Percentiles rank a stretch among this genome's conserved stretches.
Conservation (phyloP, 2,329 filamentous ascomycete genomes). For the Cyphellophora attinorum region DNA sequence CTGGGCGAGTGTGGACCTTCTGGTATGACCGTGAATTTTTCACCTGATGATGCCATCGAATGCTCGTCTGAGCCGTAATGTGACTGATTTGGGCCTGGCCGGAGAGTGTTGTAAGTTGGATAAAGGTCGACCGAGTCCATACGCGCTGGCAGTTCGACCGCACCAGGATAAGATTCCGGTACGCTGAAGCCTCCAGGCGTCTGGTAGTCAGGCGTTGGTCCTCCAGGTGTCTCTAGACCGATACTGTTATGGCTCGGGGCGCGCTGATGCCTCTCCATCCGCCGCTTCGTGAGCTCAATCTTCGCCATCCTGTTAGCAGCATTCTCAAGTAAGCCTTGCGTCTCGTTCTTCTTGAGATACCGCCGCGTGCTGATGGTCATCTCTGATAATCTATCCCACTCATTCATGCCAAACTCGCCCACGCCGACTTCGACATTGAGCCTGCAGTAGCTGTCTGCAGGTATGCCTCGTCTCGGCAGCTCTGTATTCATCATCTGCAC, state of each 20-base stretch:
- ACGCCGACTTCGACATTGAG: constrained; percentile 96
- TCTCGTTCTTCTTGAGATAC: constrained; percentile 64
- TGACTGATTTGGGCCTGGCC: constrained; percentile 23
- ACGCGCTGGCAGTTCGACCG: constrained; percentile 52
- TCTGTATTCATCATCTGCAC: constrained; percentile 74
- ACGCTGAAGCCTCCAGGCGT: constrained; percentile 20
- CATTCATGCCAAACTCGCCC: constrained; percentile 94
- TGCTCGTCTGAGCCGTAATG: constrained; percentile 13
- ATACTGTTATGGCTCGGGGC: constrained; percentile 16
- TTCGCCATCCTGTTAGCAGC: constrained; percentile 74
- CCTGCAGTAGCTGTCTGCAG: constrained; percentile 83
- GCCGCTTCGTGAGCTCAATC: constrained; percentile 65
- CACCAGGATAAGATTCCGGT: constrained; percentile 37
- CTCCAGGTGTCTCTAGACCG: constrained; percentile 13
- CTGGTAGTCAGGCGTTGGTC: too few species aligned
- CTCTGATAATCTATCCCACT: constrained; percentile 87
- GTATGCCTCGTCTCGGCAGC: constrained; percentile 67
- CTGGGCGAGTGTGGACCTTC: constrained; percentile 41
- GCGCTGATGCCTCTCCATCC: constrained; percentile 43
- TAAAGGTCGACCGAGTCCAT: constrained; percentile 34
- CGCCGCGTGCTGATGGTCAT: constrained; percentile 86
- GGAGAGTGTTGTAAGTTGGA: constrained; percentile 24
- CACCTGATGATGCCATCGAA: constrained; percentile 45
- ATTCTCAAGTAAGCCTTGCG: constrained; percentile 67
- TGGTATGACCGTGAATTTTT: constrained; percentile 58